Evolutionary conservation across 116 monocot genomes (phyloP).

Genomic region (Papilionanthe hybrid): DNA sequence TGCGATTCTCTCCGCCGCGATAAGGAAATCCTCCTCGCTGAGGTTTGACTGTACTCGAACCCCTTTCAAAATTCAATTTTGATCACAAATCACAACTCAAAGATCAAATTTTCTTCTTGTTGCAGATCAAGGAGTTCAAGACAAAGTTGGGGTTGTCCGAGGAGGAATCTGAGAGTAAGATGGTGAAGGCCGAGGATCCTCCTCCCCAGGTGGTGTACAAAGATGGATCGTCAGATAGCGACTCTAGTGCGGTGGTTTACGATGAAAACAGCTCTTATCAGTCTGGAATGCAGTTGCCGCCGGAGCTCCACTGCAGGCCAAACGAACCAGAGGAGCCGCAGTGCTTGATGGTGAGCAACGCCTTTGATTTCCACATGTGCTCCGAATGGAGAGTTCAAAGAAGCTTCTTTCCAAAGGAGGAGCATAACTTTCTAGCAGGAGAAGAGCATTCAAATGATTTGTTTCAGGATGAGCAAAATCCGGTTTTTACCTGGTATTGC

Average conservation of each 20-base stretch:
- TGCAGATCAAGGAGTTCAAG: constrained; percentile 27
- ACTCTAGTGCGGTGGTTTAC: constrained; percentile 53
- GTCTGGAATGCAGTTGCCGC: background rate
- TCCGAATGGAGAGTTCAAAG: constrained; percentile 6
- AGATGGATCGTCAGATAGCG: constrained; percentile 62
- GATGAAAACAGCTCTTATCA: constrained; percentile 19
- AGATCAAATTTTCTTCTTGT: background rate
- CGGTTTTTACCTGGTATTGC: constrained; percentile 26
- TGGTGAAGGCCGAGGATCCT: constrained; percentile 4
- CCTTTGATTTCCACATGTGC: constrained; percentile 7
- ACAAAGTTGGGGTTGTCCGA: constrained; percentile 19
- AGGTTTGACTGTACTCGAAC: constrained; percentile 3
- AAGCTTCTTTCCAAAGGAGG: constrained; percentile 15
- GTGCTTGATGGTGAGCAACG: background rate
- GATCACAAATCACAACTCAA: background rate
- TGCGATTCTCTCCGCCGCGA: constrained; percentile 24
- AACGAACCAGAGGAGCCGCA: background rate
- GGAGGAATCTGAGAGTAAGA: constrained; percentile 11
- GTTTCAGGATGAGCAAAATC: constrained; percentile 35
- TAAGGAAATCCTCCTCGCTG: constrained; percentile 23
- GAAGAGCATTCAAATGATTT: constrained; percentile 33
- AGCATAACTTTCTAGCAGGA: constrained; percentile 10
- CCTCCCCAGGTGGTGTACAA: constrained; percentile 18
- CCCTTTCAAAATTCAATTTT: background rate
- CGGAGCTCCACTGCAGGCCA: background rate